Percentiles rank a stretch among this genome's conserved stretches.
phyloP scores from a whole-genome alignment of 2,329 filamentous ascomycete genomes.

The Ramichloridium luteum region DNA sequence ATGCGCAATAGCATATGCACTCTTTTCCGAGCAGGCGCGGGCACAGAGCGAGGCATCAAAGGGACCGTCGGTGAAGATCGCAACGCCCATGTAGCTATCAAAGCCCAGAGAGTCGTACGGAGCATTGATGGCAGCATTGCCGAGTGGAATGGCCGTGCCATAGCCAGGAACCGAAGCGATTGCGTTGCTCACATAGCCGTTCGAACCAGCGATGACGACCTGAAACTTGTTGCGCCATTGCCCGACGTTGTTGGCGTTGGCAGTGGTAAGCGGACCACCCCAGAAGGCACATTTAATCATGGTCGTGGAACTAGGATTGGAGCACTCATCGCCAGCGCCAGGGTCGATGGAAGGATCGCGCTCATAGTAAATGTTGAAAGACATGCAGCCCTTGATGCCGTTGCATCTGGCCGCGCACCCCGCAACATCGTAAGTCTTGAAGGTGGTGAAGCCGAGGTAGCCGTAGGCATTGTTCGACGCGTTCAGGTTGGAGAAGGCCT shows the following conservation, averaged over 20 bases:
- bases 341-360: slow-evolving; percentile 23
- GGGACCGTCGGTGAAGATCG: slow-evolving; percentile 11
- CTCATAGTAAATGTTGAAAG: slow-evolving; percentile 8
- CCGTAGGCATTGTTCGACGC: slow-evolving; percentile 3
- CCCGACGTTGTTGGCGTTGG: slow-evolving; percentile 18
- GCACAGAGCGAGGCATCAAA: slow-evolving; percentile 18
- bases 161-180: slow-evolving; percentile 9
- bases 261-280: slow-evolving; percentile 15
- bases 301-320: slow-evolving; percentile 10
- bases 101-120: slow-evolving; percentile 16
- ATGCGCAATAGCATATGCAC: slow-evolving; percentile 8
- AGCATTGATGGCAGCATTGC: slow-evolving; percentile 18
- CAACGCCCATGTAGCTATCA: slow-evolving; percentile 20
- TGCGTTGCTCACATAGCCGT: slow-evolving; percentile 8
- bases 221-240: slow-evolving; percentile 13
- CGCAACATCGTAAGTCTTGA: slow-evolving; percentile 17
- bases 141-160: slow-evolving; percentile 10
- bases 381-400: slow-evolving; percentile 7
- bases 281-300: slow-evolving; percentile 24
- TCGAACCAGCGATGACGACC: slow-evolving; percentile 8
- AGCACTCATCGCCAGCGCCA: slow-evolving; percentile 11
- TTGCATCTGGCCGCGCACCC: slow-evolving; percentile 17
- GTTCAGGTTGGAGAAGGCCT: slow-evolving; percentile 17
- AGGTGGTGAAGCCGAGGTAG: slow-evolving; percentile 7
- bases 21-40: slow-evolving; percentile 16